These are phyloP conservation scores for Geotrichum klebahnii DNA, from an alignment of 1,139 yeast genomes.

Conservation along the genomic window DNA sequence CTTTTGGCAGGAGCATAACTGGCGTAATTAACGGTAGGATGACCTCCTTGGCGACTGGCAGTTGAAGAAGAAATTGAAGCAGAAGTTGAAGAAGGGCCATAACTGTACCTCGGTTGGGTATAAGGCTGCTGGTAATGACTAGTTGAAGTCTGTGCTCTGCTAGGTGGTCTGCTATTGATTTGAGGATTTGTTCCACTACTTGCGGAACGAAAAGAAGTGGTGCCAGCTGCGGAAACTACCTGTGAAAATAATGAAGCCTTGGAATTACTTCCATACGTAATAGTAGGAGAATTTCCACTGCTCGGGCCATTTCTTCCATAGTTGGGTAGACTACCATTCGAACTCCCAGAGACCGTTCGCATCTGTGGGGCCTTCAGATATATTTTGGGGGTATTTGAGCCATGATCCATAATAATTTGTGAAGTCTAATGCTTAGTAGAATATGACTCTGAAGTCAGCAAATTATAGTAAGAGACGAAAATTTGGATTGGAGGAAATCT, in stretches of 20 bases:
- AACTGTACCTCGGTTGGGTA: constrained; percentile 10
- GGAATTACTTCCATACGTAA: constrained; percentile 5
- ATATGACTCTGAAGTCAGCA: no score
- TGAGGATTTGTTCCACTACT: neutral
- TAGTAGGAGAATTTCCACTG: constrained; percentile 1
- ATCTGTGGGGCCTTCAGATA: constrained; percentile 13
- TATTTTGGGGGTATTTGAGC: constrained; percentile 12
- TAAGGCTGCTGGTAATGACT: neutral
- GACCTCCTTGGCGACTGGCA: constrained; percentile 2
- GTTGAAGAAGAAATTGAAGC: constrained; percentile 15
- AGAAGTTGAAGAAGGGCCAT: constrained; percentile 14
- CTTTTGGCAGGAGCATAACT: constrained; percentile 1
- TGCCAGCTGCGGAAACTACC: constrained; percentile 16
- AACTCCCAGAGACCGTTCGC: constrained; percentile 1
- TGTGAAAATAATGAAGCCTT: constrained; percentile 19
- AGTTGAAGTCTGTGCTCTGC: constrained; percentile 9
- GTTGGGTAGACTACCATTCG: constrained; percentile 4
- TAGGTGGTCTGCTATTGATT: constrained; percentile 7
- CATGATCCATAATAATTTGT: constrained; percentile 17
- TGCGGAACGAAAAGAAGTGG: neutral
- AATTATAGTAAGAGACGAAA: no score
- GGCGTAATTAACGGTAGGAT: constrained; percentile 10
- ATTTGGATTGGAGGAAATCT: no score
- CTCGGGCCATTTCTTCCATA: neutral
- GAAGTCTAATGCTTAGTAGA: no score